phyloP scores from a whole-genome alignment of 2,329 filamentous ascomycete genomes.

The Fusarium sambucinum region DNA sequence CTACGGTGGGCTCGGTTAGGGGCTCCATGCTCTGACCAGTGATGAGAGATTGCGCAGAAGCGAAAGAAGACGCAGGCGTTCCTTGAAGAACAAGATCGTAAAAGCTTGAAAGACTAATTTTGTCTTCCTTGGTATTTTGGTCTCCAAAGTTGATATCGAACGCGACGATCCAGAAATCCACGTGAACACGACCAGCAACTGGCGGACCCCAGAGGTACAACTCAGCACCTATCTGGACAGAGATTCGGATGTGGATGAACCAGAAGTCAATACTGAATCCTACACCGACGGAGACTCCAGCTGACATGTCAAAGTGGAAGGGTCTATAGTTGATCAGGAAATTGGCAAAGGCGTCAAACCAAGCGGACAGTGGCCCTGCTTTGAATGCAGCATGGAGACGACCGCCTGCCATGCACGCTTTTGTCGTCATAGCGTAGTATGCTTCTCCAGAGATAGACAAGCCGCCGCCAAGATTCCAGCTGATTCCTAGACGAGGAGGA shows the following conservation, averaged over 20 bases:
- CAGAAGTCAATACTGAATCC: constrained; percentile 27
- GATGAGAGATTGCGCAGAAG: neutral
- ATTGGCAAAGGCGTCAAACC: constrained; percentile 22
- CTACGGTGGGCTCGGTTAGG: neutral
- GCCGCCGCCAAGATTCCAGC: constrained; percentile 35
- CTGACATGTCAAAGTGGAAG: constrained; percentile 28
- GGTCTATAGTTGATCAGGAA: constrained; percentile 36
- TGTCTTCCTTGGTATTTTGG: neutral
- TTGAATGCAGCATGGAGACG: constrained; percentile 25
- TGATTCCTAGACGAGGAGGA: constrained; percentile 49
- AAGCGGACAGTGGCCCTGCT: constrained; percentile 4
- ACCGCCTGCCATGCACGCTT: constrained; percentile 53
- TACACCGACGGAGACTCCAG: constrained; percentile 44
- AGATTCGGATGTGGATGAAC: constrained; percentile 34
- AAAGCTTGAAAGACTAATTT: neutral
- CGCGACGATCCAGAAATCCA: constrained; percentile 45
- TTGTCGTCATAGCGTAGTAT: constrained; percentile 57
- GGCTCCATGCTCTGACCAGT: neutral
- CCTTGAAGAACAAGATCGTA: constrained; percentile 10
- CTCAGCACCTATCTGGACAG: constrained; percentile 33
- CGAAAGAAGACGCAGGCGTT: neutral
- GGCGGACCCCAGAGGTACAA: constrained; percentile 28
- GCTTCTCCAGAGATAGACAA: constrained; percentile 51
- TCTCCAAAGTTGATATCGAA: constrained; percentile 46
- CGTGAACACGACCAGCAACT: constrained; percentile 34